Evolutionary conservation across 495 filamentous ascomycete species (phyloP), one percentile per base, ranked within the genome.

Genomic region (Aspergillus baeticus): DNA sequence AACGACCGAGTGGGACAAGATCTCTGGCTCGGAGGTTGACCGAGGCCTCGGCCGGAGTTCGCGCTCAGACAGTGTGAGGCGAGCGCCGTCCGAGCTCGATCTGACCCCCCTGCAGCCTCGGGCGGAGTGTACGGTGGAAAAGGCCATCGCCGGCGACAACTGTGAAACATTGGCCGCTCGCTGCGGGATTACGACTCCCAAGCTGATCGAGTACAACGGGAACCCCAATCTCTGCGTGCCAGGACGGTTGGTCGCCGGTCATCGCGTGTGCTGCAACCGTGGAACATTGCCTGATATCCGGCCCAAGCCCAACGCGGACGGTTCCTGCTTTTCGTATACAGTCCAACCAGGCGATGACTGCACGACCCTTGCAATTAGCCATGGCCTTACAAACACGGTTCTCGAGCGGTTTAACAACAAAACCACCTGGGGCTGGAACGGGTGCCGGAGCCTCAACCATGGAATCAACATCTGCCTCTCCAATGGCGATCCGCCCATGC

Each of bases 391-490:
- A 0, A 41, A 14, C 10, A 45, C 53, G 5, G 52, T 76, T 0
- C 52, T 82, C 6, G 66, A 74, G 6, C 36, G 21, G 0, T 75
- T 56, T 49, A 82, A 82, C 66, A 68, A 68, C 22, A 56, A 71
- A 1, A 80, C 76, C 1, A 80, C 76, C 17, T 63, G 57, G 61
- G 61, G 61, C n/a, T 63, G 54, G 61, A 34, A 34, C 7, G 56
- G 56, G 10, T 63, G 60, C 18, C 10, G 36, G 0, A 23, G 50
- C 11, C 38, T 63, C 54, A 69, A 46, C 14, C 26, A 44, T 11
- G 41, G 55, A 3, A 1, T 38, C 57, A 38, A 20, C 11, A 81
- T 84, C 17, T 83, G 81, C 58, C 37, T 84, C 3, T 81, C 78
- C 60, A 54, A 59, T 2, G 81, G 81, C 6, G 36, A 5, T 22